Percentiles rank a stretch among this genome's conserved stretches.
Evolutionary conservation across 73 alveolate genomes (phyloP).

Genomic region (Paramecium pentaurelia): DNA sequence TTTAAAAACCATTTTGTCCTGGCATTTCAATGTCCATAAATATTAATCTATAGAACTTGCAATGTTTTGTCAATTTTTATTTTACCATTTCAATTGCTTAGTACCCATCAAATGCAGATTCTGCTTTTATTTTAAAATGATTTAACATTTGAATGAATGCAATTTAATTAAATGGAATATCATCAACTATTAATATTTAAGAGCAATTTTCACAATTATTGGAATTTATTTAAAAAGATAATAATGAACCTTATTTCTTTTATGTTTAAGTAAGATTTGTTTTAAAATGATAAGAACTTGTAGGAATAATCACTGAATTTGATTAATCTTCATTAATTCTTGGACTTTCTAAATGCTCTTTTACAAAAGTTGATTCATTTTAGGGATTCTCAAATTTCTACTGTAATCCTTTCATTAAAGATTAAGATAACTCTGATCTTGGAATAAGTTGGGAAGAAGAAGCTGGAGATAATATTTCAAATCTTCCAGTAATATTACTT

Average conservation of each 20-base stretch:
- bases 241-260: not conserved
- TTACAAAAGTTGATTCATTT: not conserved
- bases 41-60: not conserved
- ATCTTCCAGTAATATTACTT: slow-evolving; percentile 10
- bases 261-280: not conserved
- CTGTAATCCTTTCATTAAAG: not conserved
- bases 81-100: not conserved
- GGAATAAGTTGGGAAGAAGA: not conserved
- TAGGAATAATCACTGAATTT: not conserved
- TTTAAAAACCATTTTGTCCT: not conserved
- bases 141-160: not conserved
- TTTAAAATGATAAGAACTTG: not conserved
- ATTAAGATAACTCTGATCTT: not conserved
- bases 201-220: not conserved
- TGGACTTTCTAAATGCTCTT: not conserved
- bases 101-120: slow-evolving; percentile 18
- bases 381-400: not conserved
- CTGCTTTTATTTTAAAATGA: not conserved
- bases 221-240: not conserved
- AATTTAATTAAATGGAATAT: not conserved
- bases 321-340: not conserved
- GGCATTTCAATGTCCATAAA: slow-evolving; percentile 51
- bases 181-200: not conserved
- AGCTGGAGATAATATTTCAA: not conserved
- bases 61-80: not conserved